phyloP scores from a whole-genome alignment of 2,329 filamentous ascomycete genomes.

The Fusarium succisae region DNA sequence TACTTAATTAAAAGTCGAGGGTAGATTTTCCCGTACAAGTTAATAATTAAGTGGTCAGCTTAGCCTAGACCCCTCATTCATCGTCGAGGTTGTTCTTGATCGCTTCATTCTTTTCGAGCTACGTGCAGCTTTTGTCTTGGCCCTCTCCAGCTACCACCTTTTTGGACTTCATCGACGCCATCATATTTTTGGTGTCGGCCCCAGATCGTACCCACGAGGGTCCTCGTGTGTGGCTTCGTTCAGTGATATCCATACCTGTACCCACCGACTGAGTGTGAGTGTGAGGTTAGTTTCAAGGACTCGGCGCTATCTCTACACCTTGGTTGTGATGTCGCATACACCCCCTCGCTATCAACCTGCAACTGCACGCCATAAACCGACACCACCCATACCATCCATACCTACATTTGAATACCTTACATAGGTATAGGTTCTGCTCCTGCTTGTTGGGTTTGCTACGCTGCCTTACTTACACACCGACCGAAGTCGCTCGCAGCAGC shows the following conservation, averaged over 20 bases:
- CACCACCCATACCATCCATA: constrained; percentile 24
- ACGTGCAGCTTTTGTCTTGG: constrained; percentile 32
- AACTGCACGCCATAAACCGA: constrained; percentile 40
- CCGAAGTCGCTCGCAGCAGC: constrained; percentile 15
- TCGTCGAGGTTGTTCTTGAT: constrained; percentile 22
- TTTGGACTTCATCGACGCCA: constrained; percentile 36
- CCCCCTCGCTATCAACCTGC: constrained; percentile 33
- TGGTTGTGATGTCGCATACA: constrained; percentile 1
- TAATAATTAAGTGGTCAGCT: not conserved
- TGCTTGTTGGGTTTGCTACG: constrained; percentile 1
- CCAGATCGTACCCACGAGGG: constrained; percentile 34
- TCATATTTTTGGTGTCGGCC: constrained; percentile 26
- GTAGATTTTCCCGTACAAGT: not conserved
- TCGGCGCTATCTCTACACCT: constrained; percentile 36
- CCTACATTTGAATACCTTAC: constrained; percentile 18
- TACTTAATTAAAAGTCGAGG: not conserved
- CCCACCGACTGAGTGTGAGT: not conserved
- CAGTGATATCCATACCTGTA: constrained; percentile 18
- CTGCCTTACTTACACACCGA: constrained; percentile 33
- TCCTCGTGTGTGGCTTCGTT: constrained; percentile 14
- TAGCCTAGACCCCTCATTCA: constrained; percentile 26
- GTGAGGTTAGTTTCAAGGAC: constrained; percentile 22
- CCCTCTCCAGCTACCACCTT: constrained; percentile 28
- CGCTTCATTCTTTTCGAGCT: constrained; percentile 14
- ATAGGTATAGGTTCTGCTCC: constrained; percentile 20